Evolutionary conservation across 1,284 basidiomycete genomes (phyloP), one percentile per base, ranked within the genome.

Genomic region (Farysia itapuensis): DNA sequence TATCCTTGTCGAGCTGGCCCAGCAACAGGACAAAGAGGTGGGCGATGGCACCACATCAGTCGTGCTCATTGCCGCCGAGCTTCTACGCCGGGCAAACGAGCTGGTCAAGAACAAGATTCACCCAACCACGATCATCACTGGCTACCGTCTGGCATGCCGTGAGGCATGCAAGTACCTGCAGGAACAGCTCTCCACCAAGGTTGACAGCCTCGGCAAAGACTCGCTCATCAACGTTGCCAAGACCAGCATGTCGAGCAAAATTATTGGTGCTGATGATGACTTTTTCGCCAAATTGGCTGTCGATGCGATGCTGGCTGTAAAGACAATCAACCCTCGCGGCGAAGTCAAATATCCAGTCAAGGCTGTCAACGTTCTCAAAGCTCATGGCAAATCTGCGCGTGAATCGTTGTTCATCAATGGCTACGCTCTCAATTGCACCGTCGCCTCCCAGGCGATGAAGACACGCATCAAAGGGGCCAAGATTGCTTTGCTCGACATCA

Each of bases 331-430:
- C 79, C 81, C 86, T 56, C 86, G 92, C 48, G 95, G 95, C 26
- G 95, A 99, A 79, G 88, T 89, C 76, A 98, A 96, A 80, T 99
- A 98, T 80, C 95, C 95, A 7, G 95, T 98, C 69, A 98, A 99
- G 81, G 95, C 95, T 2, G 95, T 99, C 63, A 99, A 99, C 75
- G 85, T 98, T n/a, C 83, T 99, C 70, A 99, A 99, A 79, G 95
- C 95, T 8, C 95, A 99, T 75, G 95, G 95, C 50, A 87, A 86
- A 79, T 94, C 90, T 77, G 91, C 93, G 19, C 84, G 92, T 60
- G 95, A 99, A 78, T 96, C 92, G 28, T 78, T 97, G 59, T 92
- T 89, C 75, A 88, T 99, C 53, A 90, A 90, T 73, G 95, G 95
- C 34, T 99, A 98, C 80, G 95, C 95, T 24, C 81, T 99, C 63